A percentile compares a stretch with the other conserved stretches of the same genome.
Evolutionary conservation across 2,329 filamentous ascomycete species (phyloP).

Genomic region (Tolypocladium ovalisporum): DNA sequence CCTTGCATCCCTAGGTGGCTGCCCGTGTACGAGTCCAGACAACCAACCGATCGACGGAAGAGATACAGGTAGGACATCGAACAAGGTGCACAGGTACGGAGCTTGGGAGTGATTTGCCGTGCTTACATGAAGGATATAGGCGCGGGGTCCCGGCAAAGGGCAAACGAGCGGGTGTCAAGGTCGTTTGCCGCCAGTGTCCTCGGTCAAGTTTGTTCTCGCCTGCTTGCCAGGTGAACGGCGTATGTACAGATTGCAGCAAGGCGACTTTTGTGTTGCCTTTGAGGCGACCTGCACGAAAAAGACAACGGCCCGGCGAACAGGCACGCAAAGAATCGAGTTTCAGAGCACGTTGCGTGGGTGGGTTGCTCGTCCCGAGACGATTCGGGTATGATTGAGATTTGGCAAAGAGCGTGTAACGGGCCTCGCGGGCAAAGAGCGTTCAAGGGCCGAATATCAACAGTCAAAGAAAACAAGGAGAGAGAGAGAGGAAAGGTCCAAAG

Average conservation of each 20-base stretch:
- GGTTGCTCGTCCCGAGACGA: background rate
- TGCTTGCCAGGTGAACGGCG: background rate
- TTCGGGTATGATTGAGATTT: background rate
- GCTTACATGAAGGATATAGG: constrained; percentile 2
- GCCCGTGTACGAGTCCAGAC: constrained; percentile 1
- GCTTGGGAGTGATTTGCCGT: background rate
- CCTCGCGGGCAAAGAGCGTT: background rate
- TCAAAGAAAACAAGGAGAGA: constrained; percentile 5
- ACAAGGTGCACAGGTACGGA: background rate
- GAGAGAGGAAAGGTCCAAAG: constrained; percentile 2
- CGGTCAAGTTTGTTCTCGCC: background rate
- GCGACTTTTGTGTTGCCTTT: background rate
- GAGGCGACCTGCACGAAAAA: background rate
- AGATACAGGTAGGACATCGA: background rate
- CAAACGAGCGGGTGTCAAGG: background rate
- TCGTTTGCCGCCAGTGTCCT: constrained; percentile 1
- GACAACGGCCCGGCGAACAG: background rate
- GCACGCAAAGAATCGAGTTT: background rate
- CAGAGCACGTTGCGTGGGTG: background rate
- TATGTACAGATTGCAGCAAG: background rate
- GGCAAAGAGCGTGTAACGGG: constrained; percentile 2
- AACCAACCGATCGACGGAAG: background rate
- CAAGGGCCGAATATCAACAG: constrained; percentile 4
- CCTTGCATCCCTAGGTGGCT: background rate
- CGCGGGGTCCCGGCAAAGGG: background rate